Percentiles rank a stretch among this genome's conserved stretches.
These are phyloP conservation scores for Xylaria sp. DNA, from an alignment of 2,329 filamentous ascomycete genomes.

Conservation along the genomic window DNA sequence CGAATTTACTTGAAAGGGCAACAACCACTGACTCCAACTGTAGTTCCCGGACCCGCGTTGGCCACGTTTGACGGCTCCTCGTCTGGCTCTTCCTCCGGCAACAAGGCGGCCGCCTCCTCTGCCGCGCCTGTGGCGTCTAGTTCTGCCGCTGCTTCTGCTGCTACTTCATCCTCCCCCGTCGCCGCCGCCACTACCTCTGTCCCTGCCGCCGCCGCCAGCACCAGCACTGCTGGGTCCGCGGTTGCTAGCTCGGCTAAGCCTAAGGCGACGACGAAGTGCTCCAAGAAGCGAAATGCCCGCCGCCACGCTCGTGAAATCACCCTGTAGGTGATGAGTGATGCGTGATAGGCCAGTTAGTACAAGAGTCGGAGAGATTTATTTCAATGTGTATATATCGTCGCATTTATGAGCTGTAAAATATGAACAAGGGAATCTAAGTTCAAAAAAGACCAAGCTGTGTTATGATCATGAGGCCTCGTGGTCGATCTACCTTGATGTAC, in stretches of 20 bases:
- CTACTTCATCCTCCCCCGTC: not conserved
- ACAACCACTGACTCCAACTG: not conserved
- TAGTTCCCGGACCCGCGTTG: slow-evolving; percentile 9
- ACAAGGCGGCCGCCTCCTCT: slow-evolving; percentile 5
- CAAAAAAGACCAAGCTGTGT: not conserved
- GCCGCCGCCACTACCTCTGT: not conserved
- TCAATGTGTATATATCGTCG: not conserved
- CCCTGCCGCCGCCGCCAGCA: not conserved
- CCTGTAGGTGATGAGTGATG: not conserved
- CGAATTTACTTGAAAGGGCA: not conserved
- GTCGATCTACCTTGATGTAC: not conserved
- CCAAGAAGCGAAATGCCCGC: not conserved
- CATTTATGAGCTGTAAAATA: not conserved
- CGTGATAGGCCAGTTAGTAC: not conserved
- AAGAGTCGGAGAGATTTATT: not conserved
- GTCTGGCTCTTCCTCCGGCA: slow-evolving; percentile 3
- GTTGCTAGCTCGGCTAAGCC: not conserved
- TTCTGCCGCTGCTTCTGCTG: not conserved
- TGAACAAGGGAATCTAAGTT: not conserved
- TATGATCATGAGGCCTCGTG: not conserved
- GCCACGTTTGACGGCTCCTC: slow-evolving; percentile 7
- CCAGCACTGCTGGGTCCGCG: not conserved
- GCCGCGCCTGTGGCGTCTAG: slow-evolving; percentile 1
- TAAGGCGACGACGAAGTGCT: not conserved
- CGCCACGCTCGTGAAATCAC: slow-evolving; percentile 20